Conservation (phyloP, 768 basidiomycete species). For the Tephrocybe sp. region DNA sequence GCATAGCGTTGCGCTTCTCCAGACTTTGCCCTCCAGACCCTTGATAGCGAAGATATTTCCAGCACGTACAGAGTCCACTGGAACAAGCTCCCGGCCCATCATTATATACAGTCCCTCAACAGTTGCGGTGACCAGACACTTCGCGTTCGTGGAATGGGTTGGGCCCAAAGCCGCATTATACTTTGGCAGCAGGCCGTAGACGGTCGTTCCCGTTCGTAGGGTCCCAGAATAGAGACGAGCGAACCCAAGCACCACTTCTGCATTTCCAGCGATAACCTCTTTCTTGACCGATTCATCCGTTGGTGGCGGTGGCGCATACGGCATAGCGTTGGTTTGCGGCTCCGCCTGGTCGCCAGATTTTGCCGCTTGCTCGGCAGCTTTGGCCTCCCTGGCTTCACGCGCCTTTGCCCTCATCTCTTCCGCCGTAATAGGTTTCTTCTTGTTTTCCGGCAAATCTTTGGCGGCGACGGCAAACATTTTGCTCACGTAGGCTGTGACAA, state of each 20-base stretch:
- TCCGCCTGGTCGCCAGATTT: slow-evolving; percentile 11
- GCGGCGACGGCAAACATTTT: slow-evolving; percentile 96
- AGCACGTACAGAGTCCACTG: slow-evolving; percentile 78
- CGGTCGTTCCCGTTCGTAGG: slow-evolving; percentile 55
- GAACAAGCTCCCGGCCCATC: slow-evolving; percentile 96
- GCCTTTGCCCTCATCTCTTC: slow-evolving; percentile 79
- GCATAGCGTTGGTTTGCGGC: slow-evolving; percentile 8
- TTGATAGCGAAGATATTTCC: slow-evolving; percentile 94
- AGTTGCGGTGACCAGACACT: slow-evolving; percentile 55
- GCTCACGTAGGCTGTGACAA: slow-evolving; percentile 85
- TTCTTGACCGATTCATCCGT: slow-evolving; percentile 12
- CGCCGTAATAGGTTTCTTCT: slow-evolving; percentile 69
- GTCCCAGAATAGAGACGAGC: slow-evolving; percentile 92
- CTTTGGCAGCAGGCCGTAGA: slow-evolving; percentile 85
- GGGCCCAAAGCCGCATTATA: slow-evolving; percentile 66
- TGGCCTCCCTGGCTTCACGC: slow-evolving; percentile 45
- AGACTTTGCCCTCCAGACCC: slow-evolving; percentile 87
- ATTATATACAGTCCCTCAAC: slow-evolving; percentile 86
- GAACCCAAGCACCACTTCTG: slow-evolving; percentile 86
- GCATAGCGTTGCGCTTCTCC: slow-evolving; percentile 89
- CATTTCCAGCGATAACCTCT: slow-evolving; percentile 25
- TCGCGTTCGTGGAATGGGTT: slow-evolving; percentile 63
- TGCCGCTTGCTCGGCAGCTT: slow-evolving; percentile 17
- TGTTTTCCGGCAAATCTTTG: slow-evolving; percentile 83
- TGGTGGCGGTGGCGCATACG: slow-evolving; percentile 12